Evolutionary conservation across 2,329 filamentous ascomycete genomes (phyloP).

Genomic region (Verticillium longisporum): DNA sequence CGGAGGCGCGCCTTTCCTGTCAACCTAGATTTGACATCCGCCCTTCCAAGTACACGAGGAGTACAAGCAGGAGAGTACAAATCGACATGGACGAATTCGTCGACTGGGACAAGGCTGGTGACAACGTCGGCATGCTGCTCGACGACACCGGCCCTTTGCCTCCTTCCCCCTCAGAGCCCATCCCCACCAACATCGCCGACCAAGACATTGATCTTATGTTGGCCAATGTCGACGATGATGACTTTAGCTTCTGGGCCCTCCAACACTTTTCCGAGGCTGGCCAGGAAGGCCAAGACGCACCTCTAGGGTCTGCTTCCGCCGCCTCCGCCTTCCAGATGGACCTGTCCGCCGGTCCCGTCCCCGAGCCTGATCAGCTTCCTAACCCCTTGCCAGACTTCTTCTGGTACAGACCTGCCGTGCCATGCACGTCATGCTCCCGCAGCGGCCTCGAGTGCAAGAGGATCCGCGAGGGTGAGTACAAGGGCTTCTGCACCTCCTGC

Average conservation of each 20-base stretch:
- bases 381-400: slow-evolving; percentile 20
- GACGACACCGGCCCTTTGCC: background rate
- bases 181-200: slow-evolving; percentile 22
- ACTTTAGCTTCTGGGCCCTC: slow-evolving; percentile 52
- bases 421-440: slow-evolving; percentile 45
- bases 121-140: slow-evolving; percentile 19
- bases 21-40: background rate
- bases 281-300: background rate
- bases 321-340: slow-evolving; percentile 21
- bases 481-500: slow-evolving; percentile 56
- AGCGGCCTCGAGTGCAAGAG: slow-evolving; percentile 54
- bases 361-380: slow-evolving; percentile 1
- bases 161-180: slow-evolving; percentile 20
- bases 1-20: background rate
- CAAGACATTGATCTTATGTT: slow-evolving; percentile 48
- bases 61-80: slow-evolving; percentile 30
- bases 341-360: slow-evolving; percentile 16
- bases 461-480: slow-evolving; percentile 52
- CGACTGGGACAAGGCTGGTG: slow-evolving; percentile 49
- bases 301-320: background rate
- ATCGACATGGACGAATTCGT: slow-evolving; percentile 51
- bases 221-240: slow-evolving; percentile 49
- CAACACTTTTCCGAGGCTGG: slow-evolving; percentile 37
- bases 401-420: slow-evolving; percentile 35
- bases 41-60: slow-evolving; percentile 13